These are phyloP conservation scores for Gracilaria gracilis DNA, from an alignment of 23 red algal genomes.

Conservation along the genomic window DNA sequence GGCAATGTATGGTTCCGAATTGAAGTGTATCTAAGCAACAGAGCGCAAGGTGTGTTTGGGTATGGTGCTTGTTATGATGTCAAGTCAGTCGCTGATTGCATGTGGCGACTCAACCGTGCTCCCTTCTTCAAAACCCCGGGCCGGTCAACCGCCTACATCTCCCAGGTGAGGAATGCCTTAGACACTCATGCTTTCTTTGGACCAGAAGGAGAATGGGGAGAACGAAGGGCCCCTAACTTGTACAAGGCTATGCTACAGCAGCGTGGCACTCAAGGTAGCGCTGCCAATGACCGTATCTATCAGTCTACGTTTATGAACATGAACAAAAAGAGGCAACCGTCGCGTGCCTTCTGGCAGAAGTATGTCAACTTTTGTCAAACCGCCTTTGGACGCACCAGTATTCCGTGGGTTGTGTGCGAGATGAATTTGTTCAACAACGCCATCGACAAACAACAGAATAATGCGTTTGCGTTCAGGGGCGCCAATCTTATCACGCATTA, in stretches of 20 bases:
- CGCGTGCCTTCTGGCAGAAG: constrained; percentile 47
- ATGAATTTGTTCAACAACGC: constrained; percentile 70
- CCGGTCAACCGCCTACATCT: constrained; percentile 6
- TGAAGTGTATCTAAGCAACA: constrained; percentile 30
- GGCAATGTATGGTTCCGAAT: constrained; percentile 65
- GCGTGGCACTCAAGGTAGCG: neutral
- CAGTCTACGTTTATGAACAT: constrained; percentile 49
- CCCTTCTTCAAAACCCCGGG: constrained; percentile 52
- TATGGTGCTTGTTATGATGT: constrained; percentile 68
- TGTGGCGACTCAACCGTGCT: constrained; percentile 32
- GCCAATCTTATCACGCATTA: constrained; percentile 68
- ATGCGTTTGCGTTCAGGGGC: constrained; percentile 55
- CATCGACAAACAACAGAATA: constrained; percentile 37
- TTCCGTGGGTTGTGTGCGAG: constrained; percentile 69
- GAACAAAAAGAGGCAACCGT: neutral
- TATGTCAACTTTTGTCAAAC: constrained; percentile 55
- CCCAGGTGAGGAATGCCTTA: constrained; percentile 41
- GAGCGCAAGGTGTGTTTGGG: constrained; percentile 27
- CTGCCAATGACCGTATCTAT: constrained; percentile 54
- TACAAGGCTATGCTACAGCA: constrained; percentile 52
- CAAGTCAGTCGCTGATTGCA: constrained; percentile 6
- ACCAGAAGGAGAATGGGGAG: constrained; percentile 53
- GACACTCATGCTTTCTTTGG: constrained; percentile 70
- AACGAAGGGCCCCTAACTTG: constrained; percentile 12
- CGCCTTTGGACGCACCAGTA: constrained; percentile 19